Percentiles rank a stretch among this genome's conserved stretches.
Evolutionary conservation across 1,284 basidiomycete species (phyloP).

Genomic region (Ustanciosporium gigantosporum): DNA sequence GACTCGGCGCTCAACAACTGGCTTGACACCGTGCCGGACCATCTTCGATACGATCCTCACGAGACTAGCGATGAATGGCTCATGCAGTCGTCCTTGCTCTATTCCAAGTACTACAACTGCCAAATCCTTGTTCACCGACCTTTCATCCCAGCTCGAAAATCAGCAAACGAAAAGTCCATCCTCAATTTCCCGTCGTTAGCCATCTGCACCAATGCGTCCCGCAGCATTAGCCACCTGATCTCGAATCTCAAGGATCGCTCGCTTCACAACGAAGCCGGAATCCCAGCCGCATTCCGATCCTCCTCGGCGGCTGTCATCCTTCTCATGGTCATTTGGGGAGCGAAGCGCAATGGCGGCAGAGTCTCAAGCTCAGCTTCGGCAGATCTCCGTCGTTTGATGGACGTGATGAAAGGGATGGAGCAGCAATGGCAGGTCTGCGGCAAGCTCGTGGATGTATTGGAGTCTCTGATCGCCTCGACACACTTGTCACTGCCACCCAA

Average conservation of each 20-base stretch:
- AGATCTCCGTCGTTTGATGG: slow-evolving; percentile 45
- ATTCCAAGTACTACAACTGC: slow-evolving; percentile 48
- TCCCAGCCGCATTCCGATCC: slow-evolving; percentile 16
- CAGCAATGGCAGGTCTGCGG: slow-evolving; percentile 40
- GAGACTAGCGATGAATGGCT: slow-evolving; percentile 42
- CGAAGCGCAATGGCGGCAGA: slow-evolving; percentile 37
- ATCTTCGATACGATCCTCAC: slow-evolving; percentile 46
- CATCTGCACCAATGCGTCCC: slow-evolving; percentile 54
- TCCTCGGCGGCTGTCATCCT: slow-evolving; percentile 39
- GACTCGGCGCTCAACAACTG: slow-evolving; percentile 53
- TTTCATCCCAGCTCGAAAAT: slow-evolving; percentile 48
- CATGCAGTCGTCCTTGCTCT: slow-evolving; percentile 40
- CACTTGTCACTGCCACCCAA: slow-evolving; percentile 17
- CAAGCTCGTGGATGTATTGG: slow-evolving; percentile 36
- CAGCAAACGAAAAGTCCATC: slow-evolving; percentile 20
- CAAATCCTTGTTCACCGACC: slow-evolving; percentile 55
- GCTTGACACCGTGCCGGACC: slow-evolving; percentile 47
- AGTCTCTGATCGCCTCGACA: slow-evolving; percentile 31
- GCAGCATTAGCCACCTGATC: slow-evolving; percentile 45
- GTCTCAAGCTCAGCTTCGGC: slow-evolving; percentile 39
- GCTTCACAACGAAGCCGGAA: slow-evolving; percentile 16
- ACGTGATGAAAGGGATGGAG: slow-evolving; percentile 39
- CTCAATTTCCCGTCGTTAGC: slow-evolving; percentile 55
- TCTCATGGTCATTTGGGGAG: slow-evolving; percentile 45
- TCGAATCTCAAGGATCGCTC: slow-evolving; percentile 32